phyloP scores from a whole-genome alignment of 495 filamentous ascomycete genomes.

The Lophium mytilinum region DNA sequence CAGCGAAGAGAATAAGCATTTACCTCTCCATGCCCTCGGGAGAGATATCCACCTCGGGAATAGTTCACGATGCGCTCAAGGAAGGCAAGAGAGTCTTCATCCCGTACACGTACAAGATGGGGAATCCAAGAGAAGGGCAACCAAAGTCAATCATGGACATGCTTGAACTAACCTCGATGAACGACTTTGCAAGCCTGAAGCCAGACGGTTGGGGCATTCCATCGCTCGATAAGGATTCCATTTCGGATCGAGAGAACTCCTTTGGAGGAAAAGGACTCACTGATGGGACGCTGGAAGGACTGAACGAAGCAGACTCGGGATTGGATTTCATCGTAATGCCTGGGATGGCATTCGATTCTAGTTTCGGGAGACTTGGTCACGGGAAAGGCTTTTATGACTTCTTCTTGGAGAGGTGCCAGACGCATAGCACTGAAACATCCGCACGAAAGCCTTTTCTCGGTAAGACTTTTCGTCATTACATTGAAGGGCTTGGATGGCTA shows the following conservation, averaged over 20 bases:
- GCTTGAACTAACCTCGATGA: conserved; percentile 62
- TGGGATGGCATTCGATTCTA: conserved; percentile 81
- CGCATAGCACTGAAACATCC: conserved; percentile 34
- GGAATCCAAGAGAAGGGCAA: conserved; percentile 36
- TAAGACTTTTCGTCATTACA: conserved; percentile 33
- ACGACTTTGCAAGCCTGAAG: conserved; percentile 67
- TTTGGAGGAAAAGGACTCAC: conserved; percentile 47
- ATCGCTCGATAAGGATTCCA: conserved; percentile 54
- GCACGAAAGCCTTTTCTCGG: conserved; percentile 56
- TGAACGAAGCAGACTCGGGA: conserved; percentile 39
- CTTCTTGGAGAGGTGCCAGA: conserved; percentile 66
- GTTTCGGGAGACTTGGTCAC: conserved; percentile 75
- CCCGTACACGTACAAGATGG: conserved; percentile 69
- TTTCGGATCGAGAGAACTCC: conserved; percentile 57
- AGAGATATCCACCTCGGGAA: conserved; percentile 71
- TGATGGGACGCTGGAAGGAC: conserved; percentile 13
- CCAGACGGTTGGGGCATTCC: conserved; percentile 91
- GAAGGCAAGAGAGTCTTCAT: conserved; percentile 81
- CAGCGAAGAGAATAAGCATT: conserved; percentile 67
- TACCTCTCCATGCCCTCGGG: conserved; percentile 87
- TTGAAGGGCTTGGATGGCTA: conserved; percentile 12
- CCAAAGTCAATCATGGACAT: conserved; percentile 77
- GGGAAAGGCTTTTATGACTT: conserved; percentile 96
- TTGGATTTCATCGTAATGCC: conserved; percentile 88
- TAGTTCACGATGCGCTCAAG: conserved; percentile 71